Percentiles rank a stretch among this genome's conserved stretches.
These are phyloP conservation scores for Tetrapisispora namnaoensis DNA, from an alignment of 805 yeast genomes.

Conservation along the genomic window DNA sequence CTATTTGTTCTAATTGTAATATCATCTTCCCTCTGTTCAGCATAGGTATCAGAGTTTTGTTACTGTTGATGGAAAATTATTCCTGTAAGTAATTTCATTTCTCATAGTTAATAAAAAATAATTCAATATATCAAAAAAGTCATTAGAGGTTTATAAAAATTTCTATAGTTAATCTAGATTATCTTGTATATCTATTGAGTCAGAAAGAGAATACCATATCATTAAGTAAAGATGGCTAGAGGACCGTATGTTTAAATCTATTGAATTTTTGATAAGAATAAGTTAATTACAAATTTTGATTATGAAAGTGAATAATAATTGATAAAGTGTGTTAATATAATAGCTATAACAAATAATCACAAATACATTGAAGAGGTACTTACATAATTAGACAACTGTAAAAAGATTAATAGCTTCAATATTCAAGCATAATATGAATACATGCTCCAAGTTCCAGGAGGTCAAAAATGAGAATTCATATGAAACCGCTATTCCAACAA, in stretches of 20 bases:
- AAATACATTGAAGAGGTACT: background rate
- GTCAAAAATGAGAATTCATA: background rate
- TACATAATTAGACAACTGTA: no score
- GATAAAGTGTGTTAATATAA: background rate
- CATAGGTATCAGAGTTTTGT: background rate
- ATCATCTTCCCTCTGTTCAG: background rate
- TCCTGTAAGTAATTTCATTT: background rate
- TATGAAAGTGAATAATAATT: background rate
- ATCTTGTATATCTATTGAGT: background rate
- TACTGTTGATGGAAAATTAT: background rate
- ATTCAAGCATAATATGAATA: no score
- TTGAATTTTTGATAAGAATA: background rate
- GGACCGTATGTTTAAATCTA: conserved; percentile 48
- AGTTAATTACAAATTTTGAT: background rate
- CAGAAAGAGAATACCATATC: conserved; percentile 5
- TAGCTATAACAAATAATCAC: background rate
- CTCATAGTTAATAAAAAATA: background rate
- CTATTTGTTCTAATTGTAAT: background rate
- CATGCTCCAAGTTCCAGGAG: no score
- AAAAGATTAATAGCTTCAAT: no score
- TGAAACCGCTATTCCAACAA: no score
- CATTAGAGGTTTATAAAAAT: no score
- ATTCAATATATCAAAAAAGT: background rate
- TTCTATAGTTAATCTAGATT: background rate
- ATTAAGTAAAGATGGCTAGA: conserved; percentile 52